Evolutionary conservation across 148 eudicot species (phyloP), one percentile per base, ranked within the genome.

Genomic region (Rheum nobile): DNA sequence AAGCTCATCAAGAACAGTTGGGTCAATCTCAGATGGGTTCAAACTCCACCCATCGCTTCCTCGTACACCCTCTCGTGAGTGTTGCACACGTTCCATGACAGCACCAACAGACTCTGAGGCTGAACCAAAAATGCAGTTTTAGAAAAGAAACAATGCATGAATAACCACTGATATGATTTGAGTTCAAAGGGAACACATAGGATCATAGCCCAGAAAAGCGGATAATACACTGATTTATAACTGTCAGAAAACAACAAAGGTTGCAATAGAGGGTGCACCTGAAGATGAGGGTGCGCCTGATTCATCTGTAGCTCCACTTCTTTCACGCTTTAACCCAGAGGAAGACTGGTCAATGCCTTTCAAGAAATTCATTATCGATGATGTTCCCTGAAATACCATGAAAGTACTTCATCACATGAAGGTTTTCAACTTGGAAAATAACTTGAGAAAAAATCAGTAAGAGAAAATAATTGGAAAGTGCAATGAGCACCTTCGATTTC

Each of bases 351-450:
- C 74, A 35, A 67, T 19, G 63, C 81, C 84, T 74, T 79, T 84
- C 72, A 88, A 80, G 75, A 85, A 89, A 84, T 84, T 85, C 85
- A 89, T 69, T 75, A 91, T 91, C 26, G 93, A 80, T 37, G 91
- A 71, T 42, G 85, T 78, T 72, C 91, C 91, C 97, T 91, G 80
- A 63, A 38, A 77, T 29, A 81, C 11, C 63, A 37, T 22, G 69
- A 0, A 46, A 13, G 67, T 21, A 44, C 21, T 28, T 71, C 6
- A 71, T 42, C 74, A 43, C 35, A 41, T 32, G 6, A 61, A 48
- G 41, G 10, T 61, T 44, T 71, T 71, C 26, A 46, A 41, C 16
- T 28, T 59, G 32, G 16, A 59, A 59, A 11, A 9, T 59, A 35
- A 35, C 8, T 5, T 21, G 3, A 47, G 29, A 37, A 14, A 42